Percentiles rank a stretch among this genome's conserved stretches.
phyloP scores from a whole-genome alignment of 2,329 filamentous ascomycete genomes.

The Hymenoscyphus salicellus region DNA sequence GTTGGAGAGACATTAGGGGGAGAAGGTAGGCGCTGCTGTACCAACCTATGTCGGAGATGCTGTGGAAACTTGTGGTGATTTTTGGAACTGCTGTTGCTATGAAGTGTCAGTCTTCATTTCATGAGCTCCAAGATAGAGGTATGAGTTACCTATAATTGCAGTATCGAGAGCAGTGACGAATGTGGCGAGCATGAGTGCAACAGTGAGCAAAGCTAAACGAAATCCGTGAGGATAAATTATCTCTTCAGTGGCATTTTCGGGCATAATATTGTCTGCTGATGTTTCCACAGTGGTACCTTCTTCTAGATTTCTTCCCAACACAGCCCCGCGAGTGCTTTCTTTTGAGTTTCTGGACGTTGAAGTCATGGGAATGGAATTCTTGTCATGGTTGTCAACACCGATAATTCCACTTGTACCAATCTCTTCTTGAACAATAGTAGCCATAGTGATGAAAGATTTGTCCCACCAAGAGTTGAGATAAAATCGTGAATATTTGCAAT shows the following conservation, averaged over 20 bases:
- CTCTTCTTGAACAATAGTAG: too few relatives aligned
- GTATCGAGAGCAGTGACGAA: conserved; percentile 4
- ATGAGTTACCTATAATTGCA: not conserved
- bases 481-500: too few relatives aligned
- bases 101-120: not conserved
- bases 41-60: conserved; percentile 38
- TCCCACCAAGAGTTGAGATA: too few relatives aligned
- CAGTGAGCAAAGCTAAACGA: not conserved
- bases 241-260: not conserved
- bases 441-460: too few relatives aligned
- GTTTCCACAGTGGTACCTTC: too few relatives aligned
- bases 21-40: conserved; percentile 38
- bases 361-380: too few relatives aligned
- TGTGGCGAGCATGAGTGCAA: not conserved
- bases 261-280: too few relatives aligned
- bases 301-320: too few relatives aligned
- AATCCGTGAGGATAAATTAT: not conserved
- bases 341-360: too few relatives aligned
- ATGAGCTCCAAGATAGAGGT: not conserved
- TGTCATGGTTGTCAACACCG: too few relatives aligned
- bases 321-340: too few relatives aligned
- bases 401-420: too few relatives aligned
- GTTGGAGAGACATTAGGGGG: conserved; percentile 32
- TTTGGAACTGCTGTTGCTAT: conserved; percentile 37
- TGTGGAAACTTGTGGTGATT: conserved; percentile 39